These are phyloP conservation scores for Talaromyces atroroseus DNA, from an alignment of 2,329 filamentous ascomycete genomes.

Conservation along the genomic window DNA sequence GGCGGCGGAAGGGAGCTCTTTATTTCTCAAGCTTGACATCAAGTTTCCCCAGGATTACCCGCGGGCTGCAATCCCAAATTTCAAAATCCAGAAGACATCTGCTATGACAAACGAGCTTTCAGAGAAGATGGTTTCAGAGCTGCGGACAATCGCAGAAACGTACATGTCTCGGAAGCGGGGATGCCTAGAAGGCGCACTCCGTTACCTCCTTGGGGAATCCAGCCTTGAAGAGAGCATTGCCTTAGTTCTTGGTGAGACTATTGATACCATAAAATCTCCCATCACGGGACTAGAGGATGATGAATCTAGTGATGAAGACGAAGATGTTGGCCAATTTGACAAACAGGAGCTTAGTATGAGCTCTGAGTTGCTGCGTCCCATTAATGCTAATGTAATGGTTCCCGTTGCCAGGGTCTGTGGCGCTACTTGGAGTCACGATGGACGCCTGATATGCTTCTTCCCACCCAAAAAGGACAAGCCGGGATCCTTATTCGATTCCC, in stretches of 20 bases:
- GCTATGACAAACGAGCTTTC: constrained; percentile 50
- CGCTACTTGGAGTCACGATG: constrained; percentile 53
- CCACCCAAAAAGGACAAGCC: constrained; percentile 48
- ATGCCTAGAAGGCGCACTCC: constrained; percentile 57
- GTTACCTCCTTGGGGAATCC: constrained; percentile 56
- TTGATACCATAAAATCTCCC: constrained; percentile 42
- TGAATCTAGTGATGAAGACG: constrained; percentile 79
- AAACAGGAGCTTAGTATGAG: constrained; percentile 44
- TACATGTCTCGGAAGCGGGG: constrained; percentile 50
- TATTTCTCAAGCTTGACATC: constrained; percentile 54
- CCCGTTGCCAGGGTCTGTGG: constrained; percentile 57
- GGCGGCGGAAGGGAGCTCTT: constrained; percentile 47
- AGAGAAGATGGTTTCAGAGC: constrained; percentile 45
- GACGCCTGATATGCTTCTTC: constrained; percentile 55
- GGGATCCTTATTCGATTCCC: constrained; percentile 44
- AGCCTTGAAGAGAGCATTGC: constrained; percentile 53
- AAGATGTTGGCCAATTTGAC: constrained; percentile 44
- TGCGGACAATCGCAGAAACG: constrained; percentile 51
- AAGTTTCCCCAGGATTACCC: constrained; percentile 56
- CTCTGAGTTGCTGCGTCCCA: constrained; percentile 48
- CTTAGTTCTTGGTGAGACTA: constrained; percentile 53
- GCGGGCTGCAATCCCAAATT: constrained; percentile 43
- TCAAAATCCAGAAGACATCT: constrained; percentile 54
- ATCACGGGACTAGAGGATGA: constrained; percentile 53
- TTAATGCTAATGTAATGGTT: constrained; percentile 59